phyloP scores from a whole-genome alignment of 495 filamentous ascomycete genomes.

The Lophiostoma macrostomum region DNA sequence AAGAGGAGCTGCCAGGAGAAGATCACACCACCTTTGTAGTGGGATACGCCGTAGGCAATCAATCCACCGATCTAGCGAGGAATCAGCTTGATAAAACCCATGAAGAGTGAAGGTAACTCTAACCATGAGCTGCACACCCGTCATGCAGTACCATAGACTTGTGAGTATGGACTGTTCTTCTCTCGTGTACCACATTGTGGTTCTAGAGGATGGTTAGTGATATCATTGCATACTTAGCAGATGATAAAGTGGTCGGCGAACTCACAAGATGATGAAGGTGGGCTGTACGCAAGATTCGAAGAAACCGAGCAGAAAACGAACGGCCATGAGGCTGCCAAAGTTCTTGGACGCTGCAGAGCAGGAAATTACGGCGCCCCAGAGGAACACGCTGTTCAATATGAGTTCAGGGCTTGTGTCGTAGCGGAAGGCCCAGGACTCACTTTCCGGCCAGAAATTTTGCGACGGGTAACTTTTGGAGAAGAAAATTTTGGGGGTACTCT shows the following conservation, averaged over 20 bases:
- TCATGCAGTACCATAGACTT: not conserved
- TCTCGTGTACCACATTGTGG: not conserved
- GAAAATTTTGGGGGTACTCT: not conserved
- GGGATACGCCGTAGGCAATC: not conserved
- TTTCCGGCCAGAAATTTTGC: not conserved
- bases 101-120: too few relatives aligned
- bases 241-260: too few relatives aligned
- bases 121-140: not conserved
- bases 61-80: not conserved
- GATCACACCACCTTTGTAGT: not conserved
- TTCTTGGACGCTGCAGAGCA: not conserved
- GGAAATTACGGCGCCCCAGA: not conserved
- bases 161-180: not conserved
- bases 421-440: too few relatives aligned
- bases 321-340: not conserved
- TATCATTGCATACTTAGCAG: not conserved
- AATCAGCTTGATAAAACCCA: constrained; percentile 1
- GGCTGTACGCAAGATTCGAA: constrained; percentile 1
- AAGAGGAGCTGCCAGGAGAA: not conserved
- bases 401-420: too few relatives aligned
- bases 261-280: not conserved
- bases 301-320: not conserved
- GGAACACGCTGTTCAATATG: not conserved
- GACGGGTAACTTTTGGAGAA: not conserved
- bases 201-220: constrained; percentile 1